Base-by-base conservation (phyloP, 1,139 yeast genomes). In the Kurtzmaniella quercitrusa region DNA sequence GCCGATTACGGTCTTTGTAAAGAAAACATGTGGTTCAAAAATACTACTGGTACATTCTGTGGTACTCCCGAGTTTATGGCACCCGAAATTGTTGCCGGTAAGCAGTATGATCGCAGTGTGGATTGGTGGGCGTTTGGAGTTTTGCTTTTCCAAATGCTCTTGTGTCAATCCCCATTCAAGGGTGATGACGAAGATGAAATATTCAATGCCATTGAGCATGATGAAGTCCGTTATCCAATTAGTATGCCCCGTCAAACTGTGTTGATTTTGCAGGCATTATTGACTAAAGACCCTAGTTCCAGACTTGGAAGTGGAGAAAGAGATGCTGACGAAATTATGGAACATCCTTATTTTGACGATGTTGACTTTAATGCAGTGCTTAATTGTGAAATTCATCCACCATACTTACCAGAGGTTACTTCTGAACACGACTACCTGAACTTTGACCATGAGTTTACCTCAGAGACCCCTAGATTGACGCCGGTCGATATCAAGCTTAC, bases 41-140 rank as follows among this genome's bases (percentile, higher is more conserved):
- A 77, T 51, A 88, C 93, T 22, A 94, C 98, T 0, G 87, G 93
- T 9, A 93, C 99, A 0, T 93, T 93, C 67, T 94, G 98, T 70
- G 99, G 99, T 55, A 93, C 99, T 1, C 98, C 99, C 0, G 98
- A 93, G 61, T 88, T 93, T 55, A 93, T 93, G 96, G 99, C 98
- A 1, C 99, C 99, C 0, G 99, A 93, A 65, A 91, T 93, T 53
- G 75, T 94, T 56, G 82, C 88, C 45, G 98, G 94, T 44, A 95
- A 89, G 62, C 85, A 84, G 47, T 93, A 93, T 58, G 94, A 89
- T 41, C 80, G 95, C 54, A 86, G 94, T 38, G 98, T 93, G 42
- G 99, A 93, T 65, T 94, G 98, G 98, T 93, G 98, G 98, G 98
- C 98, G 0, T 88, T 91, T 71, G 99, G 99, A 42, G 98, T 94